Percentiles rank a stretch among this genome's conserved stretches.
These are phyloP conservation scores for Talaromyces sp. DNA, from an alignment of 2,329 filamentous ascomycete species.

Conservation along the genomic window DNA sequence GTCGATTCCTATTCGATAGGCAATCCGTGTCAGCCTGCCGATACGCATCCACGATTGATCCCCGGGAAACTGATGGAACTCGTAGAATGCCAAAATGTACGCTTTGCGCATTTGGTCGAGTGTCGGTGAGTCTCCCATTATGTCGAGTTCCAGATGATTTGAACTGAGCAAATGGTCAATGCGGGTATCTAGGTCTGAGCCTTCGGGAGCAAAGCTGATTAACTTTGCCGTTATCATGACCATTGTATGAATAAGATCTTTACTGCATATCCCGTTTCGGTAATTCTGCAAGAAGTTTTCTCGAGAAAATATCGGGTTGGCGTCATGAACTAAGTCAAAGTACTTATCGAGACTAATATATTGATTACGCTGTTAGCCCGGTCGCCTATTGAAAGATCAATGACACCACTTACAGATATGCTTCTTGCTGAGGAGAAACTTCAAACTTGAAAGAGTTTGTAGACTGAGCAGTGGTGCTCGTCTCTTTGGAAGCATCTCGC, in stretches of 20 bases:
- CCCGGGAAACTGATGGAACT: constrained; percentile 12
- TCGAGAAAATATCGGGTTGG: constrained; percentile 31
- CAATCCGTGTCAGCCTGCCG: constrained; percentile 7
- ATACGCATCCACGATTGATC: constrained; percentile 9
- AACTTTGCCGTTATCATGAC: constrained; percentile 31
- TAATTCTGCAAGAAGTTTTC: constrained; percentile 27
- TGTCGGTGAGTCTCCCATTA: constrained; percentile 1
- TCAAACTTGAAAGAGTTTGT: background rate
- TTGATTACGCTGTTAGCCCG: background rate
- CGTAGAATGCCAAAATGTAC: constrained; percentile 7
- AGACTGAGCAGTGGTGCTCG: background rate
- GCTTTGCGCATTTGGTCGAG: constrained; percentile 5
- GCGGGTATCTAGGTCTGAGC: background rate
- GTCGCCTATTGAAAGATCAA: background rate
- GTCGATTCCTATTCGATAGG: constrained; percentile 5
- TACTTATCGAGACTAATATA: constrained; percentile 24
- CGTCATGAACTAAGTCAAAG: constrained; percentile 31
- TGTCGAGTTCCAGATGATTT: constrained; percentile 2
- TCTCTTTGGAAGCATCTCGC: background rate
- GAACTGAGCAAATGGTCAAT: constrained; percentile 6
- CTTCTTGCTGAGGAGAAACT: background rate
- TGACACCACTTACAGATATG: constrained; percentile 5
- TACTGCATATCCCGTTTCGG: constrained; percentile 20
- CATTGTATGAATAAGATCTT: constrained; percentile 27
- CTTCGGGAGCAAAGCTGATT: constrained; percentile 7